Base-by-base conservation (phyloP, 2,329 filamentous ascomycete genomes). In the Gliomastix tumulicola region DNA sequence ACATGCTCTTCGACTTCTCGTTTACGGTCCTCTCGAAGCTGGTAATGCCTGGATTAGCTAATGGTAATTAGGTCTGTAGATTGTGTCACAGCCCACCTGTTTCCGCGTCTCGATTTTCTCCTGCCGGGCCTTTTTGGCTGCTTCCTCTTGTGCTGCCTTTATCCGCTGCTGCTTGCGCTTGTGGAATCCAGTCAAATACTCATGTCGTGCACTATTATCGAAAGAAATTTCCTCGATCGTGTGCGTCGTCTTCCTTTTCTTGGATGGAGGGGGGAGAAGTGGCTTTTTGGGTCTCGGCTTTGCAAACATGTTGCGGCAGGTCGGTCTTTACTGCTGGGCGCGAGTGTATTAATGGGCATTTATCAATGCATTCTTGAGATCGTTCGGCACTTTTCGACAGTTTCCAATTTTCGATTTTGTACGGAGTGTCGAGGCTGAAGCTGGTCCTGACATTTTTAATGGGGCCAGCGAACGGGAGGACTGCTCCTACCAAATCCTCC, bases 161-260 rank as follows among this genome's bases (percentile, higher is more conserved):
- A 82, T 79, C 25, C 92, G 76, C 57, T 88, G 84, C 36, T 85
- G 66, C 61, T 96, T 97, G 60, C 92, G 83, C 71, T 97, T 98
- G 68, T 90, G 89, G 63, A 98, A 98, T 4, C 92, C 92, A 0
- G 88, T 96, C 40, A 98, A 71, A 56, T 86, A 98, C 53, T 97
- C 88, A 45, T 84, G 68, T 45, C 92, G 82, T 32, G 85, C 85
- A 42, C 73, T 71, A 42, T 74, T 65, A 64, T 98, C 88, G 64
- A 97, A 98, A 36, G 69, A 78, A 59, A 98, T 83, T 57, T 94
- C 87, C 53, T 89, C 86, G 41, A 86, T 69, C 27, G 68, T 63
- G 32, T 69, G 66, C 12, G 70, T 54, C 43, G 60, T 59, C 57
- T 84, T 86, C 45, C 84, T 71, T 52, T 79, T 82, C 62, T 84